Evolutionary conservation across 305 asterid species (phyloP).

Genomic region (Solanum hybrid): DNA sequence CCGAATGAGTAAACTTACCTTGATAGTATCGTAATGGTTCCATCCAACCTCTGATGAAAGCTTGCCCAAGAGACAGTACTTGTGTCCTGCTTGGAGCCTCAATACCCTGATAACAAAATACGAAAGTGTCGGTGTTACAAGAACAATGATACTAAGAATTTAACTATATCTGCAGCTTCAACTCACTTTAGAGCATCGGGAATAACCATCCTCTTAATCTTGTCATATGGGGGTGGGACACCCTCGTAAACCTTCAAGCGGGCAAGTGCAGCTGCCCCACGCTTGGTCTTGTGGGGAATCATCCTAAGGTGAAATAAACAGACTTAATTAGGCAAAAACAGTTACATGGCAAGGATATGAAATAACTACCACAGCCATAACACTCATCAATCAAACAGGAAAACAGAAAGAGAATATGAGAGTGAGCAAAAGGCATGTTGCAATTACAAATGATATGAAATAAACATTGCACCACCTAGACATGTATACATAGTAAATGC

Average conservation of each 20-base stretch:
- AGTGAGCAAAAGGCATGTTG: background rate
- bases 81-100: conserved; percentile 96
- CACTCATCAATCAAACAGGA: background rate
- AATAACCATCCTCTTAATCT: conserved; percentile 83
- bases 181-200: conserved; percentile 95
- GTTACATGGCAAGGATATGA: background rate
- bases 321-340: background rate
- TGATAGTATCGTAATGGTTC: conserved; percentile 90
- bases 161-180: background rate
- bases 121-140: background rate
- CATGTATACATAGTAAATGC: background rate
- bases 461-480: background rate
- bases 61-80: conserved; percentile 4
- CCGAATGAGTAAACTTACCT: conserved; percentile 32
- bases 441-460: background rate
- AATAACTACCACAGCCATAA: background rate
- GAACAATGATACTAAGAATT: background rate
- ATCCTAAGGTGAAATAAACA: conserved; percentile 31
- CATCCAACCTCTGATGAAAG: conserved; percentile 98
- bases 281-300: conserved; percentile 97
- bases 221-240: conserved; percentile 87
- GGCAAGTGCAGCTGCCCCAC: conserved; percentile 95
- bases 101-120: conserved; percentile 52
- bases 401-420: background rate
- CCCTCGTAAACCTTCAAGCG: conserved; percentile 91